A percentile compares a stretch with the other conserved stretches of the same genome.
Conservation (phyloP, 192 early-diverging fungal genomes). For the Coemansia sp. region DNA sequence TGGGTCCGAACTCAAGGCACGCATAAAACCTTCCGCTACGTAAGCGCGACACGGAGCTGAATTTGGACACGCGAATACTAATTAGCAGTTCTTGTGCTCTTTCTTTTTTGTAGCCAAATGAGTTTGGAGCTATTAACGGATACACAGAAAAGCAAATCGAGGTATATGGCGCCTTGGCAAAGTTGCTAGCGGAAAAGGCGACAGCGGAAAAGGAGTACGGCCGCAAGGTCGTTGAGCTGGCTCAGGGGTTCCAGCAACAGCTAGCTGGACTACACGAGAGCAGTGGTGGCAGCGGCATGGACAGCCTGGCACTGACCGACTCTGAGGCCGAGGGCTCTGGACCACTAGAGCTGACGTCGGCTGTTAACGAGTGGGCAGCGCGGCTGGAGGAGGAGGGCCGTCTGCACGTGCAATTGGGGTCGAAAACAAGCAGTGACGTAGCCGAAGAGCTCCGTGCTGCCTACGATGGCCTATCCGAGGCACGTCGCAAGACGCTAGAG, state of each 20-base stretch:
- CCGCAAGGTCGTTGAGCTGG: constrained; percentile 32
- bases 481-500: constrained; percentile 26
- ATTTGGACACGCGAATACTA: background rate
- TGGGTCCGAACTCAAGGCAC: constrained; percentile 51
- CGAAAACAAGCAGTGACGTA: constrained; percentile 33
- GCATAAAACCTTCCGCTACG: background rate
- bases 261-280: constrained; percentile 12
- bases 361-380: constrained; percentile 38
- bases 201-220: constrained; percentile 46
- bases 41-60: background rate
- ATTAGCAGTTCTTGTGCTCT: background rate
- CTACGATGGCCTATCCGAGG: constrained; percentile 19
- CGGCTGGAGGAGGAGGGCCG: constrained; percentile 46
- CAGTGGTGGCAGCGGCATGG: constrained; percentile 14
- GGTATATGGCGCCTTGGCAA: constrained; percentile 24
- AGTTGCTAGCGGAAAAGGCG: constrained; percentile 43
- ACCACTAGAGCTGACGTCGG: constrained; percentile 38
- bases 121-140: constrained; percentile 49
- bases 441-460: constrained; percentile 28
- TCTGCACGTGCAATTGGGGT: constrained; percentile 39
- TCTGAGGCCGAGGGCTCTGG: constrained; percentile 16
- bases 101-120: constrained; percentile 35
- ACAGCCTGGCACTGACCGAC: constrained; percentile 37
- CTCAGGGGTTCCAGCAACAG: constrained; percentile 35
- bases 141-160: constrained; percentile 46